A percentile compares a stretch with the other conserved stretches of the same genome.
Evolutionary conservation across 208 protist genomes (phyloP).

Genomic region (Acanthamoeba healyi): DNA sequence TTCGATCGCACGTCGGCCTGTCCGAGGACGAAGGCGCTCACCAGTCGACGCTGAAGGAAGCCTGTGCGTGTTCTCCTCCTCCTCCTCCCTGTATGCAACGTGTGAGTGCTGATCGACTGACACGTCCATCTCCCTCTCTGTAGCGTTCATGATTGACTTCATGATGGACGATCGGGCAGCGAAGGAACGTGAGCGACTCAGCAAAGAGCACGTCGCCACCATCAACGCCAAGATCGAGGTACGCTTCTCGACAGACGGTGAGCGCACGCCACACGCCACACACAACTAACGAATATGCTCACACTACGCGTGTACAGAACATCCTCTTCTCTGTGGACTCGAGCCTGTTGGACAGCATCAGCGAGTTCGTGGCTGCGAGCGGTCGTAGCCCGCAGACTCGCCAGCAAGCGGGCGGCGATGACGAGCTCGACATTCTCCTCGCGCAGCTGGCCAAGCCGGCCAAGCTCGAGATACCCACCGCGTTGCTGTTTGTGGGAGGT

Average conservation of each 20-base stretch:
- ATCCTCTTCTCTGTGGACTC: not conserved
- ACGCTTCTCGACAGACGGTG: too few species aligned
- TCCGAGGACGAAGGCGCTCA: too few species aligned
- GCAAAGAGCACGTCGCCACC: not conserved
- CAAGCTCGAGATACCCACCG: constrained; percentile 3
- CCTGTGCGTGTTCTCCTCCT: not conserved
- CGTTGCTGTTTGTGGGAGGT: constrained; percentile 1
- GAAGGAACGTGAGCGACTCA: not conserved
- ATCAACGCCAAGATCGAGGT: constrained; percentile 5
- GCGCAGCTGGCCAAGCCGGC: not conserved
- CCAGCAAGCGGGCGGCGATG: not conserved
- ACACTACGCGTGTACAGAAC: too few species aligned
- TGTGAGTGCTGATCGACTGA: too few species aligned
- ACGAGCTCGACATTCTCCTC: not conserved
- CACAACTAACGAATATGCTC: too few species aligned
- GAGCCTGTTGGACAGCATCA: not conserved
- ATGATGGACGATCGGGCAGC: not conserved
- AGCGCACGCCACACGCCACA: too few species aligned
- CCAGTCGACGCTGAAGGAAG: too few species aligned
- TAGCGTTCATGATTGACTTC: not conserved
- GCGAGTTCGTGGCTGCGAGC: not conserved
- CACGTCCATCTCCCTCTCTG: too few species aligned
- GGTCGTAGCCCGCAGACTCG: not conserved
- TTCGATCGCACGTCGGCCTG: not conserved
- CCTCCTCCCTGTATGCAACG: too few species aligned